Evolutionary conservation across 768 basidiomycete species (phyloP).

Genomic region (Neoboletus magnificus): DNA sequence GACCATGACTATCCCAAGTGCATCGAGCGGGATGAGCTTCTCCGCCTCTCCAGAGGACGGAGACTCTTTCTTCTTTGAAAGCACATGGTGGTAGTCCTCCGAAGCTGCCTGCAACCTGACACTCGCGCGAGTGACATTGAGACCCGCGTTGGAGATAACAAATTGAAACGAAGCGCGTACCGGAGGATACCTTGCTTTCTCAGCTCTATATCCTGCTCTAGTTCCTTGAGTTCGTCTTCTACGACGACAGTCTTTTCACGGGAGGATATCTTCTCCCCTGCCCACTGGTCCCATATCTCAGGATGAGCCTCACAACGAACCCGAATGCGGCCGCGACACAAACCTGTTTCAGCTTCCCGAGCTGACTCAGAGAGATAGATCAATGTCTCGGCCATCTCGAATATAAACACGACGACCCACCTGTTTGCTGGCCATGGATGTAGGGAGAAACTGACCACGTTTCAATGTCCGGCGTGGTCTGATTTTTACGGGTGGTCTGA

Average conservation of each 20-base stretch:
- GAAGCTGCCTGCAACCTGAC: slow-evolving; percentile 70
- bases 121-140: background rate
- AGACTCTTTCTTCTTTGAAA: slow-evolving; percentile 78
- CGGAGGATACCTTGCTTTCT: slow-evolving; percentile 67
- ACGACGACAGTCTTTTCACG: slow-evolving; percentile 77
- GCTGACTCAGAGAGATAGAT: slow-evolving; percentile 37
- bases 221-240: slow-evolving; percentile 68
- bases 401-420: slow-evolving; percentile 30
- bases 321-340: slow-evolving; percentile 17
- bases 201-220: slow-evolving; percentile 83
- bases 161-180: slow-evolving; percentile 42
- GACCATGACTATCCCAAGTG: slow-evolving; percentile 84
- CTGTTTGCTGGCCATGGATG: slow-evolving; percentile 64
- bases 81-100: slow-evolving; percentile 59
- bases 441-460: background rate
- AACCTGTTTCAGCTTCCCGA: slow-evolving; percentile 79
- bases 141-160: background rate
- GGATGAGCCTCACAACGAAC: slow-evolving; percentile 1
- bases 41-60: slow-evolving; percentile 57
- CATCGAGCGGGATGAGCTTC: slow-evolving; percentile 74
- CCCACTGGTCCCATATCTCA: slow-evolving; percentile 57
- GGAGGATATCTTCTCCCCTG: slow-evolving; percentile 82
- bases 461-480: slow-evolving; percentile 3
- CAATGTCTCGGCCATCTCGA: background rate
- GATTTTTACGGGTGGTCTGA: slow-evolving; percentile 21